These are phyloP conservation scores for Evernia prunastri DNA, from an alignment of 495 filamentous ascomycete genomes.

Conservation along the genomic window DNA sequence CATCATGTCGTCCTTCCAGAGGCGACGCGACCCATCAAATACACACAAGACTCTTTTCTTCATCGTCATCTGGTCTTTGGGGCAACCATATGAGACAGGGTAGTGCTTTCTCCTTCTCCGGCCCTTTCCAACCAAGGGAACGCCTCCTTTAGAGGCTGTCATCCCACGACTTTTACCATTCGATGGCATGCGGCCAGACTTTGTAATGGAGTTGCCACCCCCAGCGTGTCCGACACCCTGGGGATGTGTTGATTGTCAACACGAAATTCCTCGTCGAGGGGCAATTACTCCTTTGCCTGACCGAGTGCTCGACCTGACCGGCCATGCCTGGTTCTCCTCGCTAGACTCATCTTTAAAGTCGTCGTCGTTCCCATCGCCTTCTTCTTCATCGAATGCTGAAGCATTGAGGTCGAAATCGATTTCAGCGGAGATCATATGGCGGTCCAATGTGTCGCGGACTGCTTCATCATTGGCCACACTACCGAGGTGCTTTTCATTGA, in stretches of 20 bases:
- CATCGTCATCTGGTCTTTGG: slow-evolving; percentile 87
- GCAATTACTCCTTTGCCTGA: slow-evolving; percentile 47
- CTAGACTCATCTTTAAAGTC: slow-evolving; percentile 53
- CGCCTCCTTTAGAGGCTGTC: slow-evolving; percentile 48
- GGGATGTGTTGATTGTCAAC: slow-evolving; percentile 56
- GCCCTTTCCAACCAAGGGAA: slow-evolving; percentile 54
- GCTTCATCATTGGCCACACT: slow-evolving; percentile 78
- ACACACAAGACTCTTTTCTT: slow-evolving; percentile 94
- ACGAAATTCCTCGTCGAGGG: slow-evolving; percentile 36
- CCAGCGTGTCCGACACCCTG: slow-evolving; percentile 49
- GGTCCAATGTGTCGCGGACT: slow-evolving; percentile 77
- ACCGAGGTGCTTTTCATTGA: slow-evolving; percentile 79
- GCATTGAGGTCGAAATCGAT: slow-evolving; percentile 43
- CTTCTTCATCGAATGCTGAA: slow-evolving; percentile 51
- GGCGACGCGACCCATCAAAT: slow-evolving; percentile 78
- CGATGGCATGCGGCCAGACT: slow-evolving; percentile 34
- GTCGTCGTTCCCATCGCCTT: slow-evolving; percentile 60
- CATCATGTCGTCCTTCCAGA: slow-evolving; percentile 99
- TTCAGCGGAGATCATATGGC: slow-evolving; percentile 62
- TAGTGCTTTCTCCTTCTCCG: slow-evolving; percentile 89
- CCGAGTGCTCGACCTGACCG: slow-evolving; percentile 28
- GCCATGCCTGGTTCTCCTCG: slow-evolving; percentile 50
- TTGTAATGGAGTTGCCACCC: slow-evolving; percentile 45
- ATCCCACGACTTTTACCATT: slow-evolving; percentile 38
- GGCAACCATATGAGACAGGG: slow-evolving; percentile 85